Evolutionary conservation across 1,284 basidiomycete species (phyloP).

Genomic region (Tremellales sp.): DNA sequence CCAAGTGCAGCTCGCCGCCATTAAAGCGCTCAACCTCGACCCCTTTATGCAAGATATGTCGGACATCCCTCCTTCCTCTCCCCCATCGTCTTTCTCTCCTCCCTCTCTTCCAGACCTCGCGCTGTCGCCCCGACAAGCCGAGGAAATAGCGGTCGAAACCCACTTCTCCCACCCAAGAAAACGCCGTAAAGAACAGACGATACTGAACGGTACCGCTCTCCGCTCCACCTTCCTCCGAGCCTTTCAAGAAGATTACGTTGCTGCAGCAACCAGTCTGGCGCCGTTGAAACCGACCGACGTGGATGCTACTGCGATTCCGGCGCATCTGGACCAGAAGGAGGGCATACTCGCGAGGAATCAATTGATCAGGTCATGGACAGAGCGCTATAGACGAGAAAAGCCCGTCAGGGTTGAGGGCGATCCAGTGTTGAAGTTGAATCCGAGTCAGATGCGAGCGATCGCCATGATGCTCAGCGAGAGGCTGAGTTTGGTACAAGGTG

Average conservation of each 20-base stretch:
- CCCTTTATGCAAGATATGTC: slow-evolving; percentile 50
- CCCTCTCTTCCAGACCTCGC: neutral
- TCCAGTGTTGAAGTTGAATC: slow-evolving; percentile 68
- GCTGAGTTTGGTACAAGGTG: slow-evolving; percentile 81
- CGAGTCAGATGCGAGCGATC: slow-evolving; percentile 74
- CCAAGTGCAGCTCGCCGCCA: slow-evolving; percentile 66
- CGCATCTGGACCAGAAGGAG: slow-evolving; percentile 5
- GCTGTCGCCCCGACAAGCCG: neutral
- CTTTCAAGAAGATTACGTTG: slow-evolving; percentile 49
- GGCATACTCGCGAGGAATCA: slow-evolving; percentile 66
- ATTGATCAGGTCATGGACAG: slow-evolving; percentile 70
- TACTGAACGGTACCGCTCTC: slow-evolving; percentile 64
- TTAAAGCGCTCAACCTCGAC: slow-evolving; percentile 60
- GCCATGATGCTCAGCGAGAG: slow-evolving; percentile 79
- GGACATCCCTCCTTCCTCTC: slow-evolving; percentile 7
- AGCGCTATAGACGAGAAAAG: slow-evolving; percentile 56
- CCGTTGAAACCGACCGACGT: slow-evolving; percentile 28
- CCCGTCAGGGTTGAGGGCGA: slow-evolving; percentile 75
- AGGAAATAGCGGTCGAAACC: slow-evolving; percentile 1
- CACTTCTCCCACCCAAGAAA: slow-evolving; percentile 24
- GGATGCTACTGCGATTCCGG: slow-evolving; percentile 29
- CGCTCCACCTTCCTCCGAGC: slow-evolving; percentile 61
- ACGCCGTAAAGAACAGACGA: slow-evolving; percentile 51
- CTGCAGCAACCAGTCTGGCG: slow-evolving; percentile 18
- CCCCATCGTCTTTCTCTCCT: slow-evolving; percentile 1